Evolutionary conservation across 2,329 filamentous ascomycete species (phyloP).

Genomic region (Cordyceps javanica): DNA sequence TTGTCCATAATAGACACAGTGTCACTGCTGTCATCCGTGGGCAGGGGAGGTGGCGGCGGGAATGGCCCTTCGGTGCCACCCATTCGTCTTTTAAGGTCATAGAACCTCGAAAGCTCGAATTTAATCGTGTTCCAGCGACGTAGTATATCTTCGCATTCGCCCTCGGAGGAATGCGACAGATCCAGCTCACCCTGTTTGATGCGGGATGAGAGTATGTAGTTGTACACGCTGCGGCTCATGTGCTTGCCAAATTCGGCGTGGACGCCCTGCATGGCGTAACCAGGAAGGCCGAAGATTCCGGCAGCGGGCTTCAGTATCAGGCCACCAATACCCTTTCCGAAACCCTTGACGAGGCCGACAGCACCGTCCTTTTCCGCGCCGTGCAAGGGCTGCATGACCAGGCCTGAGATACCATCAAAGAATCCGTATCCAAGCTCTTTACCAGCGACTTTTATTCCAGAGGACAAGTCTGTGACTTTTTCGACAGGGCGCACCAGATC

Average conservation of each 20-base stretch:
- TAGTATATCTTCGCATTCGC: conserved; percentile 60
- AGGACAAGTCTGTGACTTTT: conserved; percentile 70
- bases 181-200: conserved; percentile 71
- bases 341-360: conserved; percentile 65
- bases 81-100: conserved; percentile 42
- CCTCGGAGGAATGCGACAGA: conserved; percentile 42
- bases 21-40: conserved; percentile 5
- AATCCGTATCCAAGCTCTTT: conserved; percentile 73
- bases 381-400: conserved; percentile 70
- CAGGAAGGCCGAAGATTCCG: conserved; percentile 66
- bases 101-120: conserved; percentile 54
- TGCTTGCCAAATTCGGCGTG: conserved; percentile 69
- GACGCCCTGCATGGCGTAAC: conserved; percentile 76
- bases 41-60: conserved; percentile 1
- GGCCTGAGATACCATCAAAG: conserved; percentile 74
- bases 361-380: conserved; percentile 45
- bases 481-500: conserved; percentile 71
- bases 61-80: conserved; percentile 14
- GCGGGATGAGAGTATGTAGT: conserved; percentile 73
- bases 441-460: conserved; percentile 70
- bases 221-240: conserved; percentile 65
- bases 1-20: conserved; percentile 15
- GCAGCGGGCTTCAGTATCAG: conserved; percentile 76
- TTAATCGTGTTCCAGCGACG: conserved; percentile 57
- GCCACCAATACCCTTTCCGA: conserved; percentile 79